Conservation (phyloP, 2,329 filamentous ascomycete genomes). For the Penicillium hordei region DNA sequence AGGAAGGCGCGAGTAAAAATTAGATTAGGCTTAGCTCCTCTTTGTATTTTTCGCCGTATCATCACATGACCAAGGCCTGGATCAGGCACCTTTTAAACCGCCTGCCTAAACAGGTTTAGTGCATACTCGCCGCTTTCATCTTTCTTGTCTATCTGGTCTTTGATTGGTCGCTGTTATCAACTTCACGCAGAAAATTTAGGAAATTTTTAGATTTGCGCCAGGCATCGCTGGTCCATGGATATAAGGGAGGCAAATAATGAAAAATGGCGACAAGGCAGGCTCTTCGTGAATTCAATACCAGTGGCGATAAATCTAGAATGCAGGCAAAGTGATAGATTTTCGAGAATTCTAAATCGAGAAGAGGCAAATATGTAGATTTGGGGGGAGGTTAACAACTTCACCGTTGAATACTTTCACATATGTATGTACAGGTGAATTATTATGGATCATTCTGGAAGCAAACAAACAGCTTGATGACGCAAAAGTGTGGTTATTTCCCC, state of each 20-base stretch:
- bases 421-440: background rate
- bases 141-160: background rate
- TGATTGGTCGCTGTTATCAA: background rate
- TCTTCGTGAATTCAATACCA: background rate
- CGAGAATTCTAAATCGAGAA: background rate
- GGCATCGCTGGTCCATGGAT: constrained; percentile 3
- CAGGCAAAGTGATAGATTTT: background rate
- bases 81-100: constrained; percentile 2
- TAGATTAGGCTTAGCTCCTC: constrained; percentile 29
- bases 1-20: constrained; percentile 26
- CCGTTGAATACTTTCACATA: background rate
- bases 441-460: background rate
- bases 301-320: background rate
- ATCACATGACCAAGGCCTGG: constrained; percentile 6
- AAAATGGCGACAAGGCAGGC: background rate
- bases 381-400: no score
- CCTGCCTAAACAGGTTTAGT: background rate
- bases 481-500: background rate
- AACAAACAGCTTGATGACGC: background rate
- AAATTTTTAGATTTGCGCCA: background rate
- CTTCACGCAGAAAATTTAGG: background rate
- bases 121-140: background rate
- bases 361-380: background rate
- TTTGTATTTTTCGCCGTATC: constrained; percentile 1
- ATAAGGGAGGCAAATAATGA: constrained; percentile 1